Base-by-base conservation (phyloP, 306 rosid genomes). In the Rubus parviflorus region DNA sequence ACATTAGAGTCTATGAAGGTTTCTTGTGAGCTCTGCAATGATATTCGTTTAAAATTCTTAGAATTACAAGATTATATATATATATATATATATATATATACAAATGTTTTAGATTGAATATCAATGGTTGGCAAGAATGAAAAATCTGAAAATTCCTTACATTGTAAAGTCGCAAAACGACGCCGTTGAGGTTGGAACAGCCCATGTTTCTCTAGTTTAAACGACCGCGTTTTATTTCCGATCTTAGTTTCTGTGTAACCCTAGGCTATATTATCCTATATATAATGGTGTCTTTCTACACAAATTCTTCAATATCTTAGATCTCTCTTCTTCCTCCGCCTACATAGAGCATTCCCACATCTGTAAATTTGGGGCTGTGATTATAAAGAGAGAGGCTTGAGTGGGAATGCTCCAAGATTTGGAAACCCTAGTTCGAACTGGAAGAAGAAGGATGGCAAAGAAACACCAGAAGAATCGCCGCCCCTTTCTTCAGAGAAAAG, bases 331-430 rank as follows among this genome's bases (percentile, higher is more conserved):
- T 40, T 38, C 47, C 48, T 64, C 70, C 70, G 70, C 69, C 69
- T 38, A 16, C 69, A 17, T 37, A 3, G 22, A 15, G 22, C 45
- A 2, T 15, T 35, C 40, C 5, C 64, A 15, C 66, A 1, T 61
- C 7, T 16, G 22, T 7, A 64, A 64, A 38, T 64, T 54, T 3
- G 22, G 84, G 94, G 92, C 90, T 20, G 72, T 85, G 97, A 92
- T 92, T 89, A 82, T 0, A 88, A 89, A 81, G 94, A 92, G 97
- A 92, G 97, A 92, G 94, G 84, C 94, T 91, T 41, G 90, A 89
- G 94, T 86, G 87, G 86, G 81, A 37, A 6, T 63, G 9, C 41
- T 72, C 43, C 25, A 5, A 3, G 10, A n/a, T 25, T 7, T 37
- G 14, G 30, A 64, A 47, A 75, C 6, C 75, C 83, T 73, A 73